These are phyloP conservation scores for Phytophthora ramorum DNA, from an alignment of 352 stramenopile species.

Conservation along the genomic window DNA sequence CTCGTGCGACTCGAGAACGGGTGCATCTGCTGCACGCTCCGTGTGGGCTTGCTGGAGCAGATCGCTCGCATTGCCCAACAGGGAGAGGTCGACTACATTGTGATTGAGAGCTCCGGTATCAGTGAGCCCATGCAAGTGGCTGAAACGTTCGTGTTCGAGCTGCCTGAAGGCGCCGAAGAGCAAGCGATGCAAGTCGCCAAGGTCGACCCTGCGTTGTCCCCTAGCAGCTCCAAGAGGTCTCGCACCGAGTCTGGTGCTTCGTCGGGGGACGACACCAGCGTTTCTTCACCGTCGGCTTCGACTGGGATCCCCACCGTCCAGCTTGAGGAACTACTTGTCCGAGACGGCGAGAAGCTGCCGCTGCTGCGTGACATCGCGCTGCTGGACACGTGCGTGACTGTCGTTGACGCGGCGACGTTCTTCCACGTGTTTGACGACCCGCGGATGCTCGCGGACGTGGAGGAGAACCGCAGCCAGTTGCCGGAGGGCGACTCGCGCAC, in stretches of 20 bases:
- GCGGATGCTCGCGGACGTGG: constrained; percentile 61
- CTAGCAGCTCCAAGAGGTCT: constrained; percentile 39
- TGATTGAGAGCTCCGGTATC: constrained; percentile 96
- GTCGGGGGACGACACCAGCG: constrained; percentile 34
- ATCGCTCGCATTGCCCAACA: constrained; percentile 72
- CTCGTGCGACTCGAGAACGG: constrained; percentile 90
- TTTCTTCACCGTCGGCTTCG: not conserved
- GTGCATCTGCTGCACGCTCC: constrained; percentile 93
- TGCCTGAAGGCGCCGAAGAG: constrained; percentile 41
- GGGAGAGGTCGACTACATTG: constrained; percentile 90
- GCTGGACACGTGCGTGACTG: constrained; percentile 93
- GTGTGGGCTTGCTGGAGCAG: constrained; percentile 86
- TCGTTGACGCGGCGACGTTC: constrained; percentile 91
- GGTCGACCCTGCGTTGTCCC: constrained; percentile 25
- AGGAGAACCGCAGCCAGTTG: constrained; percentile 72
- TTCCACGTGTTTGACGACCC: constrained; percentile 68
- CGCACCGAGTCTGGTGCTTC: constrained; percentile 39
- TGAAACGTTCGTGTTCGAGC: constrained; percentile 92
- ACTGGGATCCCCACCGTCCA: constrained; percentile 49
- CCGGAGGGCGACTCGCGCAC: constrained; percentile 68
- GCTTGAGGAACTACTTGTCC: constrained; percentile 48
- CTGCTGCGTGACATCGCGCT: constrained; percentile 70
- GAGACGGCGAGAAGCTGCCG: constrained; percentile 45
- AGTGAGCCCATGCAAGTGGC: constrained; percentile 94
- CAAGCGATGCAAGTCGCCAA: constrained; percentile 10